Conservation (phyloP, 169 alveolate genomes). For the Plasmodium adleri region DNA sequence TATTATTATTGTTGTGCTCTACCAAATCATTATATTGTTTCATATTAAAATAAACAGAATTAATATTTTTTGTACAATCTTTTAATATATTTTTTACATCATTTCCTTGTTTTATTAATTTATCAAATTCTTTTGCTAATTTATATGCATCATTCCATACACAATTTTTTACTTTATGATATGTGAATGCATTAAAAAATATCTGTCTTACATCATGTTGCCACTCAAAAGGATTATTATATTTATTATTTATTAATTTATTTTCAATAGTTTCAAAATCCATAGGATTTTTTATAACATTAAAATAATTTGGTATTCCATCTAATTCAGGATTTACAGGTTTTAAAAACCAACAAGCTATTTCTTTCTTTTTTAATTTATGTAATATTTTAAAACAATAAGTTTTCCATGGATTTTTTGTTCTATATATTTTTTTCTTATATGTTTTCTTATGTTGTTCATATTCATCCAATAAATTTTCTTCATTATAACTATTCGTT, state of each 20-base stretch:
- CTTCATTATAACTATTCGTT: constrained; percentile 53
- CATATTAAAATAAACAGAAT: constrained; percentile 76
- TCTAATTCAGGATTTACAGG: constrained; percentile 94
- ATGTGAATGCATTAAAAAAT: constrained; percentile 89
- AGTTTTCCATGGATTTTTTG: constrained; percentile 77
- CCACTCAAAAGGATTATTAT: constrained; percentile 92
- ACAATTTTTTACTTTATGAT: constrained; percentile 74
- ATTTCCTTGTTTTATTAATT: constrained; percentile 62
- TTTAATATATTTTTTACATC: constrained; percentile 27
- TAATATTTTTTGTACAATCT: constrained; percentile 40
- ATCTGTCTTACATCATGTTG: constrained; percentile 92
- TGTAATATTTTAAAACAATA: constrained; percentile 79
- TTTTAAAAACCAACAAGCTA: constrained; percentile 89
- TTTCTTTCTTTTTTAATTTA: constrained; percentile 78
- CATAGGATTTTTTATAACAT: constrained; percentile 84
- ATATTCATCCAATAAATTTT: constrained; percentile 62
- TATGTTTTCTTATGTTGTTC: constrained; percentile 60
- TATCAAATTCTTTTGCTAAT: constrained; percentile 78
- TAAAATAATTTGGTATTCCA: constrained; percentile 90
- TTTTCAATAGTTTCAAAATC: constrained; percentile 86
- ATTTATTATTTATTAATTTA: constrained; percentile 83
- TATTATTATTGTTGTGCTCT: constrained; percentile 22
- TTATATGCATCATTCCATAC: constrained; percentile 78
- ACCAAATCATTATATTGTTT: constrained; percentile 76
- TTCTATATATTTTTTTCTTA: constrained; percentile 70